Conservation (phyloP, 23 red algal species). For the Gracilaria gracilis region DNA sequence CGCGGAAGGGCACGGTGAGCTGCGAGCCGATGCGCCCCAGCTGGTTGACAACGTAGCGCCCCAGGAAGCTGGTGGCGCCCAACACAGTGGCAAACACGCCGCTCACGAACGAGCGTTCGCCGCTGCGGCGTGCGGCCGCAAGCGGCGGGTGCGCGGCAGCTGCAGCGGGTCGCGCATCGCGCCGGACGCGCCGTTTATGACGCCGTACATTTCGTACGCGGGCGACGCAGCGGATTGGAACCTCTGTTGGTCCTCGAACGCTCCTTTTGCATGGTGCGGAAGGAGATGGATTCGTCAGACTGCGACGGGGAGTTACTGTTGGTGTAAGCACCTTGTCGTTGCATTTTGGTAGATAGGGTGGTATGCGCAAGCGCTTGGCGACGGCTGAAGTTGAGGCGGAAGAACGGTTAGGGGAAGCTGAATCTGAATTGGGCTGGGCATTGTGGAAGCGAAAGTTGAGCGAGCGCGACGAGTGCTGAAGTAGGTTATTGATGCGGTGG, state of each 20-base stretch:
- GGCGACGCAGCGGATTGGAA: too few relatives aligned
- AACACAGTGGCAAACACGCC: constrained; percentile 95
- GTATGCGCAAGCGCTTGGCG: too few relatives aligned
- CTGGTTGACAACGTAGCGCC: constrained; percentile 92
- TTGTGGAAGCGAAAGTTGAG: constrained; percentile 35
- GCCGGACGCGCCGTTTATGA: too few relatives aligned
- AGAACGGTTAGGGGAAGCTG: neutral
- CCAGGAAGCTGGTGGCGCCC: constrained; percentile 94
- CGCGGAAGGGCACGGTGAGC: constrained; percentile 90
- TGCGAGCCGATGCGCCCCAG: constrained; percentile 92
- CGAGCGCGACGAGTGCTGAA: neutral
- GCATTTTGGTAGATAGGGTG: neutral
- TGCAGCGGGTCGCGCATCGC: too few relatives aligned
- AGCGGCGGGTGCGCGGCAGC: too few relatives aligned
- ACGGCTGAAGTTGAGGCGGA: neutral
- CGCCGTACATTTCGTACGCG: too few relatives aligned
- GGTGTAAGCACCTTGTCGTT: neutral
- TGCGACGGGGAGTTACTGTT: neutral
- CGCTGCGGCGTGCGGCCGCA: constrained; percentile 83
- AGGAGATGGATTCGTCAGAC: neutral
- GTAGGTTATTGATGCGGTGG: constrained; percentile 7
- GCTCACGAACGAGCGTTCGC: constrained; percentile 88
- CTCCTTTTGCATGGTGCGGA: neutral
- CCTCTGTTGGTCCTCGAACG: neutral
- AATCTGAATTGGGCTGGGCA: neutral